These are phyloP conservation scores for Saccharomycopsis guyanensis DNA, from an alignment of 805 yeast genomes.

Conservation along the genomic window DNA sequence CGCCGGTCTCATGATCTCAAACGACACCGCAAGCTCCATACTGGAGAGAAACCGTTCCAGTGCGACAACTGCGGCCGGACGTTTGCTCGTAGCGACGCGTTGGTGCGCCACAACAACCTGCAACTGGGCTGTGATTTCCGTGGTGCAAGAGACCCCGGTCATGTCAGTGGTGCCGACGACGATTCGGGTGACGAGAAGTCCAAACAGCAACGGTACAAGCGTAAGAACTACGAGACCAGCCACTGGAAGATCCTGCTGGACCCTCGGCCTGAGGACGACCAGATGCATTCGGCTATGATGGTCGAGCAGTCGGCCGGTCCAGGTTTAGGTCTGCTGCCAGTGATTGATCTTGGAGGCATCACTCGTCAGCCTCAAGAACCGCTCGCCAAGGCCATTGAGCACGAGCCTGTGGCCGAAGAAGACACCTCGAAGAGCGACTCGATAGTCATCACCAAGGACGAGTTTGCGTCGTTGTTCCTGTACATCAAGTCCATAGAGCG, in stretches of 20 bases:
- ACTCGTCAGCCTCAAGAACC: not conserved
- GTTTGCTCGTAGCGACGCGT: slow-evolving; percentile 72
- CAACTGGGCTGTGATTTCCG: slow-evolving; percentile 28
- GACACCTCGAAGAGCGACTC: too few species aligned
- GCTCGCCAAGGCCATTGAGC: not conserved
- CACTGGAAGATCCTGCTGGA: not conserved
- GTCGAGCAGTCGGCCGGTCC: not conserved
- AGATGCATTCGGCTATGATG: not conserved
- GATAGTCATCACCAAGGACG: not conserved
- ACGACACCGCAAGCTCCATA: slow-evolving; percentile 67
- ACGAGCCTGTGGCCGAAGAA: not conserved
- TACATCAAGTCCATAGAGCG: slow-evolving; percentile 7
- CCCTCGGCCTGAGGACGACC: not conserved
- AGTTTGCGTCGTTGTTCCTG: slow-evolving; percentile 4
- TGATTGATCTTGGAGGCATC: not conserved
- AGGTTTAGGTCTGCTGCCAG: not conserved
- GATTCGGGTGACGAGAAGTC: not conserved
- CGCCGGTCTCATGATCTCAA: slow-evolving; percentile 70
- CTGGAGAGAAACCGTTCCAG: slow-evolving; percentile 63
- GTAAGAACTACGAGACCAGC: not conserved
- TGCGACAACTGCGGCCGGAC: slow-evolving; percentile 55
- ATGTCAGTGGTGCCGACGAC: not conserved
- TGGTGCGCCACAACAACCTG: slow-evolving; percentile 56
- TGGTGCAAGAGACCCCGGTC: not conserved
- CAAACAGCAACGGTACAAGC: not conserved